Percentiles rank a stretch among this genome's conserved stretches.
These are phyloP conservation scores for Hypoxylon sp. DNA, from an alignment of 2,329 filamentous ascomycete genomes.

Conservation along the genomic window DNA sequence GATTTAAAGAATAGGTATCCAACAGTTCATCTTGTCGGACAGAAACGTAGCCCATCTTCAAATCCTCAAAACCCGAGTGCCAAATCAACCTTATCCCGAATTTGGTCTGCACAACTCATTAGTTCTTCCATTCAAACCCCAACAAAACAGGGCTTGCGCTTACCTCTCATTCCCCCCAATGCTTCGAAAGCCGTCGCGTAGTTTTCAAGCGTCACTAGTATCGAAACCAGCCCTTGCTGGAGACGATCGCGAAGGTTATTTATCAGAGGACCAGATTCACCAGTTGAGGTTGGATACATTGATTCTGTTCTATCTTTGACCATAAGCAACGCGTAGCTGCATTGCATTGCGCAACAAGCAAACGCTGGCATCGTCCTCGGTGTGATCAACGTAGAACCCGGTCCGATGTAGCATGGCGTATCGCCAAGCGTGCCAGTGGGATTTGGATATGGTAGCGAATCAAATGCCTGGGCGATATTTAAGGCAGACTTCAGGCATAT, in stretches of 20 bases:
- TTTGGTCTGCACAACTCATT: constrained; percentile 45
- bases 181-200: constrained; percentile 59
- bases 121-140: constrained; percentile 15
- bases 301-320: constrained; percentile 57
- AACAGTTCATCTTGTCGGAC: constrained; percentile 5
- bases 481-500: constrained; percentile 63
- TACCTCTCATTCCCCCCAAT: constrained; percentile 60
- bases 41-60: constrained; percentile 17
- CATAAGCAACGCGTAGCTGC: constrained; percentile 58
- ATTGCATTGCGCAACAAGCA: constrained; percentile 61
- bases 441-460: constrained; percentile 60
- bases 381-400: constrained; percentile 53
- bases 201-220: constrained; percentile 57
- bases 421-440: constrained; percentile 53
- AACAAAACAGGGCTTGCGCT: constrained; percentile 20
- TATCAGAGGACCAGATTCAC: constrained; percentile 44
- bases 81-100: constrained; percentile 49
- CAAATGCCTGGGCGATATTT: constrained; percentile 60
- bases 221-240: constrained; percentile 57
- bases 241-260: constrained; percentile 55
- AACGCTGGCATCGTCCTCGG: constrained; percentile 61
- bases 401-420: constrained; percentile 52
- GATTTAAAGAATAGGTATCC: neutral
- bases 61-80: constrained; percentile 44
- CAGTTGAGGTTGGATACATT: constrained; percentile 49